phyloP scores from a whole-genome alignment of 768 basidiomycete species.

The Suillus weaverae region DNA sequence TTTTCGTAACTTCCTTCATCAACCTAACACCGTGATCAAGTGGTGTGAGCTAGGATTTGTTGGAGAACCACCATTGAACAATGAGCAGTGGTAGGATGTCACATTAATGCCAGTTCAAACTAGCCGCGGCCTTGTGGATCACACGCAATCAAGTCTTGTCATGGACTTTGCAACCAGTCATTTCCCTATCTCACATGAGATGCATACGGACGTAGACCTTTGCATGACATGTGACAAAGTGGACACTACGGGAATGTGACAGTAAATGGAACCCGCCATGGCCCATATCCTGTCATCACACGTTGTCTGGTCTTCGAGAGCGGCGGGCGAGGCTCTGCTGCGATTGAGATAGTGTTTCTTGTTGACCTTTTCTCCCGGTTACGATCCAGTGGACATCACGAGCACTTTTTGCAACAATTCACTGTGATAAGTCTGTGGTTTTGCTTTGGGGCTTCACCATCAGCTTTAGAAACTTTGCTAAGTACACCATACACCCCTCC shows the following conservation, averaged over 20 bases:
- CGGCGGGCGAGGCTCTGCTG: conserved; percentile 45
- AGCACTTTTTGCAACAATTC: not conserved
- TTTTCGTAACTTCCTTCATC: not conserved
- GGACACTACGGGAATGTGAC: not conserved
- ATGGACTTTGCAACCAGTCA: not conserved
- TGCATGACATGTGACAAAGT: not conserved
- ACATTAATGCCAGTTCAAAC: not conserved
- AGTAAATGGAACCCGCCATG: not conserved
- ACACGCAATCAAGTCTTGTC: not conserved
- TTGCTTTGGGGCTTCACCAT: not conserved
- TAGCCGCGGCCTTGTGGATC: not conserved
- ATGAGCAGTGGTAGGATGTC: not conserved
- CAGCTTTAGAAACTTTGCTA: conserved; percentile 18
- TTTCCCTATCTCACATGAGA: not conserved
- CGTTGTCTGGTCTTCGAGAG: not conserved
- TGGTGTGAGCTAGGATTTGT: not conserved
- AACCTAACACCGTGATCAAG: not conserved
- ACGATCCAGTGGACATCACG: conserved; percentile 43
- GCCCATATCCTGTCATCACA: not conserved
- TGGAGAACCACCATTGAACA: not conserved
- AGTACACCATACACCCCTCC: conserved; percentile 39
- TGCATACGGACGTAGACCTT: not conserved
- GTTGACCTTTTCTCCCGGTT: conserved; percentile 80
- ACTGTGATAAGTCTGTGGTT: not conserved
- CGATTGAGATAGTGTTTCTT: conserved; percentile 85